Percentiles rank a stretch among this genome's conserved stretches.
Conservation (phyloP, 202 grass and related monocot genomes). For the Cymbopogon flexuosus region DNA sequence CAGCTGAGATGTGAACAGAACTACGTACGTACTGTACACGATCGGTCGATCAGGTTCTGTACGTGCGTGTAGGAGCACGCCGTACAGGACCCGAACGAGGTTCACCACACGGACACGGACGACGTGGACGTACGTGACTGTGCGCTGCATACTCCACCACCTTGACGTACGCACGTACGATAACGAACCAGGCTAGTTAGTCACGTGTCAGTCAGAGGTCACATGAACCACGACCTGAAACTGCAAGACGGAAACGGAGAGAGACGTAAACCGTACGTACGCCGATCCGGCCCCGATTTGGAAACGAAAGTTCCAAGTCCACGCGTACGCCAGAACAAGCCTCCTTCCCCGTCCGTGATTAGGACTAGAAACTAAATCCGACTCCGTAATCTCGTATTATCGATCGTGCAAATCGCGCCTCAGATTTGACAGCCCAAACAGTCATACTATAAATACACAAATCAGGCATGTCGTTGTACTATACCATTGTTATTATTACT, state of each 20-base stretch:
- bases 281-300: background rate
- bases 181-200: background rate
- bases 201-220: slow-evolving; percentile 24
- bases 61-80: background rate
- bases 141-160: background rate
- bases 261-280: background rate
- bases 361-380: background rate
- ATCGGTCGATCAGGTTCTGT: background rate
- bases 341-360: background rate
- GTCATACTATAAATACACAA: background rate
- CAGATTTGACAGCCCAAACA: background rate
- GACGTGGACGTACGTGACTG: background rate
- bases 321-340: background rate
- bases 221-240: slow-evolving; percentile 40
- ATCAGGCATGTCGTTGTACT: background rate
- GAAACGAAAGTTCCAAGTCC: background rate
- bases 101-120: background rate
- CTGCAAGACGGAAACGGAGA: background rate
- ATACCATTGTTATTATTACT: background rate
- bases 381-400: background rate
- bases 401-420: background rate
- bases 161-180: background rate
- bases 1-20: background rate
- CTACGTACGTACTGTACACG: no score
- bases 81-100: background rate